Percentiles rank a stretch among this genome's conserved stretches.
These are phyloP conservation scores for Blastobotrys raffinosifermentans DNA, from an alignment of 1,139 yeast species.

Conservation along the genomic window DNA sequence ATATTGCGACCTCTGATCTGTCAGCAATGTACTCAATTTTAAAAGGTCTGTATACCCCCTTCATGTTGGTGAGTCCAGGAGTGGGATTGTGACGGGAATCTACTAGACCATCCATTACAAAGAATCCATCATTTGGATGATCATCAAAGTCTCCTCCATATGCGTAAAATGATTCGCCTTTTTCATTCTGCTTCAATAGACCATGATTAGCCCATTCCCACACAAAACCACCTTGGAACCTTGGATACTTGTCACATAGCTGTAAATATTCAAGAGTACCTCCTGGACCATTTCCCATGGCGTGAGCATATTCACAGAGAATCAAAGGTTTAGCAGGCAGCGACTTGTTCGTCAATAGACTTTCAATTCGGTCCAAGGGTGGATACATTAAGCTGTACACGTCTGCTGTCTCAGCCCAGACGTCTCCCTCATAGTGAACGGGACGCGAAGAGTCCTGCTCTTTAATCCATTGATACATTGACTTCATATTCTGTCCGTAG, in stretches of 20 bases:
- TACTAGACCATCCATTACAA: conserved; percentile 34
- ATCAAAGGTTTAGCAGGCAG: conserved; percentile 33
- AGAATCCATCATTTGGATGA: conserved; percentile 32
- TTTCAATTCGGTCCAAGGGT: conserved; percentile 15
- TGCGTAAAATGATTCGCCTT: conserved; percentile 19
- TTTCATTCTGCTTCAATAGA: conserved; percentile 17
- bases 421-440: conserved; percentile 31
- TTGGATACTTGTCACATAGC: conserved; percentile 26
- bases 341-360: neutral
- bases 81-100: conserved; percentile 32
- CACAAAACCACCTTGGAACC: conserved; percentile 35
- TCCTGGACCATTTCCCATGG: conserved; percentile 39
- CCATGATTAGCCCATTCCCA: conserved; percentile 41
- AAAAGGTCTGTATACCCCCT: conserved; percentile 31
- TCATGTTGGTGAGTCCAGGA: conserved; percentile 31
- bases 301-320: conserved; percentile 36
- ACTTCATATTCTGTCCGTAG: conserved; percentile 30
- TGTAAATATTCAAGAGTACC: conserved; percentile 31
- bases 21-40: conserved; percentile 9
- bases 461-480: conserved; percentile 28
- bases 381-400: conserved; percentile 34
- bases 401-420: conserved; percentile 28
- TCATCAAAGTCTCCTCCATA: conserved; percentile 38
- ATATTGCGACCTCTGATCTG: conserved; percentile 7
- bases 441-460: conserved; percentile 29